A percentile compares a stretch with the other conserved stretches of the same genome.
Conservation (phyloP, 2,329 filamentous ascomycete species). For the Kalaharituber pfeilii region DNA sequence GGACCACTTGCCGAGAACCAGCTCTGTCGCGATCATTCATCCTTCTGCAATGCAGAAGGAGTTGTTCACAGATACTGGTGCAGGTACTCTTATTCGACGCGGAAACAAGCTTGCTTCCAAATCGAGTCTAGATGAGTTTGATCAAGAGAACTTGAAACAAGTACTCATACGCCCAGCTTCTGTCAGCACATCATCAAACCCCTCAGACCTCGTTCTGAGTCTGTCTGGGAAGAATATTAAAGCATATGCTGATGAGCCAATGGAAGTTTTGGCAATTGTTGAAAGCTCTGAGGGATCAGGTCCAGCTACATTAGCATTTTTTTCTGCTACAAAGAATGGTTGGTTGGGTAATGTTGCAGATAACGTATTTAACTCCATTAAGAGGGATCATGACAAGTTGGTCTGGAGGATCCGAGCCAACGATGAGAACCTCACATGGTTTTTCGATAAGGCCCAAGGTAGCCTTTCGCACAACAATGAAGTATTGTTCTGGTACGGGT, state of each 20-base stretch:
- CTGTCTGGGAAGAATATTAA: slow-evolving; percentile 65
- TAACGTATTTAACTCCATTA: slow-evolving; percentile 83
- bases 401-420: slow-evolving; percentile 94
- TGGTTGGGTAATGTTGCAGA: slow-evolving; percentile 92
- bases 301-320: slow-evolving; percentile 69
- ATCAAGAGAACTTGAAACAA: slow-evolving; percentile 60
- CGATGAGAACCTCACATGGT: slow-evolving; percentile 95
- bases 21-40: slow-evolving; percentile 93
- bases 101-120: slow-evolving; percentile 75
- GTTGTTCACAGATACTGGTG: slow-evolving; percentile 87
- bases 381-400: slow-evolving; percentile 79
- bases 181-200: slow-evolving; percentile 42
- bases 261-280: slow-evolving; percentile 84
- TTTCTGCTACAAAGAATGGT: slow-evolving; percentile 83
- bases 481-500: slow-evolving; percentile 91
- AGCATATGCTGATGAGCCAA: slow-evolving; percentile 83
- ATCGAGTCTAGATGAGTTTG: slow-evolving; percentile 55
- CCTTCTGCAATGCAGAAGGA: slow-evolving; percentile 92
- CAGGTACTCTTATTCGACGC: slow-evolving; percentile 77
- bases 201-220: slow-evolving; percentile 62
- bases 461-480: slow-evolving; percentile 72
- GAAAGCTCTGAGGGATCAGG: slow-evolving; percentile 52
- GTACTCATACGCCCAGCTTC: slow-evolving; percentile 61
- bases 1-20: slow-evolving; percentile 72
- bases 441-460: slow-evolving; percentile 91